These are phyloP conservation scores for Cephaloascus fragrans DNA, from an alignment of 805 yeast species.

Conservation along the genomic window DNA sequence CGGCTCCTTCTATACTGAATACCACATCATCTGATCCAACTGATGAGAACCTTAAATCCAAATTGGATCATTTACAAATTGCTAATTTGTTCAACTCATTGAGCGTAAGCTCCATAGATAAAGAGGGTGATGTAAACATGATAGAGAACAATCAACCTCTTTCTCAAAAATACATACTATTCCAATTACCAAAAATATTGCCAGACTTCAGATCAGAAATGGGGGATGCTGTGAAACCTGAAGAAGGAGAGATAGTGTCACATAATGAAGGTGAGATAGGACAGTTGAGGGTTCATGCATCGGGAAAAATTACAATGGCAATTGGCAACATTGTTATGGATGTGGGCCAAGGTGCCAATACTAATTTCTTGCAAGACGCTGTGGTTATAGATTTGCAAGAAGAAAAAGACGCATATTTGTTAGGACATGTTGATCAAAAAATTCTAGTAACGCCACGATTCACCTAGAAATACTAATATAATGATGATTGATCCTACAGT, in stretches of 20 bases:
- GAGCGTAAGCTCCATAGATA: background rate
- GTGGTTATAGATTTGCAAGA: slow-evolving; percentile 38
- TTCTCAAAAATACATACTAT: slow-evolving; percentile 18
- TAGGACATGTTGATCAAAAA: slow-evolving; percentile 50
- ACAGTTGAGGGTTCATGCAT: slow-evolving; percentile 62
- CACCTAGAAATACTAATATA: background rate
- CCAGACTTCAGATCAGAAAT: slow-evolving; percentile 21
- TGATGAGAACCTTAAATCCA: background rate
- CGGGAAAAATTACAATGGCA: slow-evolving; percentile 71
- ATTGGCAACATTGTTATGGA: slow-evolving; percentile 65
- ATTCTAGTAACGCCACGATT: slow-evolving; percentile 50
- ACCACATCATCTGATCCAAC: background rate
- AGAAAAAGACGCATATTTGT: slow-evolving; percentile 28
- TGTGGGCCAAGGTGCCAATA: slow-evolving; percentile 60
- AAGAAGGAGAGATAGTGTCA: slow-evolving; percentile 2
- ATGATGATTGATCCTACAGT: too few relatives aligned
- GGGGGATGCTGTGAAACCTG: slow-evolving; percentile 4
- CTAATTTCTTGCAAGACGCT: slow-evolving; percentile 66
- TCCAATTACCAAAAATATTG: slow-evolving; percentile 40
- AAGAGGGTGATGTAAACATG: background rate
- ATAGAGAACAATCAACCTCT: background rate
- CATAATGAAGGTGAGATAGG: slow-evolving; percentile 58
- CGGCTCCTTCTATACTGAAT: background rate
- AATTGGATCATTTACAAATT: background rate
- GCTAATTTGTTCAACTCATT: background rate